A percentile compares a stretch with the other conserved stretches of the same genome.
Evolutionary conservation across 495 filamentous ascomycete species (phyloP).

Genomic region (Penicillium angulare): DNA sequence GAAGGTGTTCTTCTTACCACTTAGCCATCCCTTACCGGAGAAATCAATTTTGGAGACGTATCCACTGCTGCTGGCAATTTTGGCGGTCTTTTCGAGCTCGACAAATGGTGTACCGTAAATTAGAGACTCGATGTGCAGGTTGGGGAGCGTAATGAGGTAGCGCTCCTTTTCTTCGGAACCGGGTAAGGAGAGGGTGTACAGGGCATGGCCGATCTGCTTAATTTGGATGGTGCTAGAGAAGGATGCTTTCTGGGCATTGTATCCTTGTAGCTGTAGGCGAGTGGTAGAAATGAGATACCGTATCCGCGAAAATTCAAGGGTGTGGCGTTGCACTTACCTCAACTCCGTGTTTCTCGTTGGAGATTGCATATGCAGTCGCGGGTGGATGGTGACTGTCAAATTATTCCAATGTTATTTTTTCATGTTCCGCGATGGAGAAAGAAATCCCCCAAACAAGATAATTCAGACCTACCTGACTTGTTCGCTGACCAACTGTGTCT

Average conservation of each 20-base stretch:
- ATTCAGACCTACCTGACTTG: constrained; percentile 64
- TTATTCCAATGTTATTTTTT: too few relatives aligned
- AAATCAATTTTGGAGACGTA: constrained; percentile 94
- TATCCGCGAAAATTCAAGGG: not conserved
- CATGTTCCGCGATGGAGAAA: not conserved
- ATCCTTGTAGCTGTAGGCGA: constrained; percentile 69
- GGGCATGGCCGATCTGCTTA: constrained; percentile 94
- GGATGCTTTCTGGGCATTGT: constrained; percentile 96
- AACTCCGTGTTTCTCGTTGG: constrained; percentile 79
- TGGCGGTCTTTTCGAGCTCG: constrained; percentile 78
- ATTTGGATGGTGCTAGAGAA: constrained; percentile 92
- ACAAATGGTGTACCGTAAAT: constrained; percentile 89
- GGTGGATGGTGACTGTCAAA: constrained; percentile 99
- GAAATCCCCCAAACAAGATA: too few relatives aligned
- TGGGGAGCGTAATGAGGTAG: constrained; percentile 89
- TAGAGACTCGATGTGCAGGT: constrained; percentile 89
- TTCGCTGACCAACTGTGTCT: constrained; percentile 70
- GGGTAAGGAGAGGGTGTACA: constrained; percentile 68
- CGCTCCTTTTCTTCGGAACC: constrained; percentile 58
- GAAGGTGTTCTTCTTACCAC: constrained; percentile 93
- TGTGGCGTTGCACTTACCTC: constrained; percentile 40
- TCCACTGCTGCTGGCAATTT: constrained; percentile 81
- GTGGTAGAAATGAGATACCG: not conserved
- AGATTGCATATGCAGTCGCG: constrained; percentile 90
- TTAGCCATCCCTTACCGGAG: constrained; percentile 87